Evolutionary conservation across 2,329 filamentous ascomycete species (phyloP).

Genomic region (Fusarium mundagurra): DNA sequence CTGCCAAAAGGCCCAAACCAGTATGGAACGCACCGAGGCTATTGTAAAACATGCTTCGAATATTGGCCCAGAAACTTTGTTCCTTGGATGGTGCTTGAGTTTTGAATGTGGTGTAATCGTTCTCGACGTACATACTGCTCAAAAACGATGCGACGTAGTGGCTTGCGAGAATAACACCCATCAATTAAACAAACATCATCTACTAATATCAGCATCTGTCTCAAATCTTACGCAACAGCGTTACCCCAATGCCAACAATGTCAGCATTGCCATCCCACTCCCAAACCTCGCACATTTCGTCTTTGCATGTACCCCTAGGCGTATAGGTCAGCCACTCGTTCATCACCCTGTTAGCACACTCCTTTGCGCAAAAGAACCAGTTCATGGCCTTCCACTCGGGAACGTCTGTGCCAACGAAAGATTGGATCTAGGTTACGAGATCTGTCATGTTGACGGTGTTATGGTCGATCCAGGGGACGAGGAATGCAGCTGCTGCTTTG

Average conservation of each 20-base stretch:
- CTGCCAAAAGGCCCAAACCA: accelerated
- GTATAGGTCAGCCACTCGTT: not conserved
- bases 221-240: accelerated
- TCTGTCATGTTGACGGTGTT: not conserved
- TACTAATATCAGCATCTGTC: not conserved
- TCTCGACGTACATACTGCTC: not conserved
- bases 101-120: not conserved
- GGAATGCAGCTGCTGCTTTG: not conserved
- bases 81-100: not conserved
- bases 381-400: not conserved
- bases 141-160: accelerated
- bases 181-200: not conserved
- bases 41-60: not conserved
- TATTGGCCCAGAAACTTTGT: accelerated
- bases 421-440: not conserved
- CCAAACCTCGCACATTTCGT: not conserved
- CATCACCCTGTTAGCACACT: not conserved
- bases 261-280: not conserved
- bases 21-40: not conserved
- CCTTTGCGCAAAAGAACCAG: not conserved
- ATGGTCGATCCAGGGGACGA: not conserved
- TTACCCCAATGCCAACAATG: not conserved
- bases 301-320: not conserved
- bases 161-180: not conserved
- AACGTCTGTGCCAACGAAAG: not conserved